Percentiles rank a stretch among this genome's conserved stretches.
Conservation (phyloP, 768 basidiomycete species). For the Trametes cingulata region DNA sequence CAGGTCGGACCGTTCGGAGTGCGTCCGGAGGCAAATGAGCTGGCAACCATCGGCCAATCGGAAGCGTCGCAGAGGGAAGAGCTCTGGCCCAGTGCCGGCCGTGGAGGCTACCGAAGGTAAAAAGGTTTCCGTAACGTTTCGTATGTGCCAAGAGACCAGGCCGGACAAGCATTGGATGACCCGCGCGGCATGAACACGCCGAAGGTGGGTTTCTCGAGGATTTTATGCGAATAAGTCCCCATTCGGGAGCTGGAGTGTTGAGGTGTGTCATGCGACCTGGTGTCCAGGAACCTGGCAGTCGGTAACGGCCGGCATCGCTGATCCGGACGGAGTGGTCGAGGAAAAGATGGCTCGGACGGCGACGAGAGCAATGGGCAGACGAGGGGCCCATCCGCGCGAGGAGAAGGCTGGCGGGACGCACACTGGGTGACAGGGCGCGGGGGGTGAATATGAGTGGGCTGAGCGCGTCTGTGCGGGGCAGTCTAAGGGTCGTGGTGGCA, state of each 20-base stretch:
- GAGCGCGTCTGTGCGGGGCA: conserved; percentile 10
- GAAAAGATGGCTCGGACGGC: neutral
- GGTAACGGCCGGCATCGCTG: conserved; percentile 6
- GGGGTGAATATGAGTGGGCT: neutral
- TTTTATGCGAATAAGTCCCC: neutral
- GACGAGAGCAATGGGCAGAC: neutral
- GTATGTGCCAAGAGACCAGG: neutral
- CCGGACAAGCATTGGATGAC: neutral
- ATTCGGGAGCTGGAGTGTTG: neutral
- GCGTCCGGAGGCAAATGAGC: neutral
- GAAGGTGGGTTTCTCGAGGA: neutral
- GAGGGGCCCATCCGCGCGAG: neutral
- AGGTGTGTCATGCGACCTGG: conserved; percentile 10
- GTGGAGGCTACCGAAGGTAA: neutral
- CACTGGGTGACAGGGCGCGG: neutral
- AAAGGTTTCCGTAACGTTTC: neutral
- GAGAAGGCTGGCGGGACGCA: neutral
- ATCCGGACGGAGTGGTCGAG: conserved; percentile 1
- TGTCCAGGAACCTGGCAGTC: conserved; percentile 15
- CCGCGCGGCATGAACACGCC: neutral
- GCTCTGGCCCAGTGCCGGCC: neutral
- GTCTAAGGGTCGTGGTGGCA: neutral
- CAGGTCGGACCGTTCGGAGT: neutral
- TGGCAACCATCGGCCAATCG: neutral
- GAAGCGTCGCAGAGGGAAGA: neutral